Evolutionary conservation across 129 eudicot genomes (phyloP).

Genomic region (Mikania micrantha): DNA sequence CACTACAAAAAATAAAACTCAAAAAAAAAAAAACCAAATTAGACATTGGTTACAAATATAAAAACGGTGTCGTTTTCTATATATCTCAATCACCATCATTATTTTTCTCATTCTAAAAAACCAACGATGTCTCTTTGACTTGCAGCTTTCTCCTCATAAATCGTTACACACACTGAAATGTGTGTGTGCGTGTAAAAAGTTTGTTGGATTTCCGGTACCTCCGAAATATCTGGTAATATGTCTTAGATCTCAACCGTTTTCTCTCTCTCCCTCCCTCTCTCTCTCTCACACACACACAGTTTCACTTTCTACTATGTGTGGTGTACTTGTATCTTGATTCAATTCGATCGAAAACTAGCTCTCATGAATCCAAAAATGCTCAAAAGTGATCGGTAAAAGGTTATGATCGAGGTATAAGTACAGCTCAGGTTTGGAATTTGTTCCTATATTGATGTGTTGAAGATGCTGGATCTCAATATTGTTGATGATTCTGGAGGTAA

Average conservation of each 20-base stretch:
- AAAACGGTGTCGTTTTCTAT: slow-evolving; percentile 12
- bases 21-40: slow-evolving; percentile 17
- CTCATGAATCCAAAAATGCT: slow-evolving; percentile 20
- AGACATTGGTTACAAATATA: neutral
- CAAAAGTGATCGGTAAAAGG: neutral
- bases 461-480: slow-evolving; percentile 67
- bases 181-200: slow-evolving; percentile 21
- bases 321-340: slow-evolving; percentile 9
- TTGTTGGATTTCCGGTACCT: slow-evolving; percentile 21
- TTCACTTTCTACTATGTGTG: slow-evolving; percentile 17
- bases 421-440: slow-evolving; percentile 2
- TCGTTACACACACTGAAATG: slow-evolving; percentile 20
- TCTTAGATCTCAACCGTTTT: slow-evolving; percentile 20
- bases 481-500: slow-evolving; percentile 20
- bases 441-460: neutral
- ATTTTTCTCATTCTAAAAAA: slow-evolving; percentile 8
- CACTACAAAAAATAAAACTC: neutral
- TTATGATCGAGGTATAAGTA: slow-evolving; percentile 1
- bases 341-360: slow-evolving; percentile 14
- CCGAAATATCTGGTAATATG: slow-evolving; percentile 13
- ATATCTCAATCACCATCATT: neutral
- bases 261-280: slow-evolving; percentile 20
- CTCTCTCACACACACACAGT: slow-evolving; percentile 8
- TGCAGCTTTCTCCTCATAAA: neutral
- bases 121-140: slow-evolving; percentile 25